Percentiles rank a stretch among this genome's conserved stretches.
Conservation (phyloP, 2,329 filamentous ascomycete genomes). For the Clonostachys rosea region DNA sequence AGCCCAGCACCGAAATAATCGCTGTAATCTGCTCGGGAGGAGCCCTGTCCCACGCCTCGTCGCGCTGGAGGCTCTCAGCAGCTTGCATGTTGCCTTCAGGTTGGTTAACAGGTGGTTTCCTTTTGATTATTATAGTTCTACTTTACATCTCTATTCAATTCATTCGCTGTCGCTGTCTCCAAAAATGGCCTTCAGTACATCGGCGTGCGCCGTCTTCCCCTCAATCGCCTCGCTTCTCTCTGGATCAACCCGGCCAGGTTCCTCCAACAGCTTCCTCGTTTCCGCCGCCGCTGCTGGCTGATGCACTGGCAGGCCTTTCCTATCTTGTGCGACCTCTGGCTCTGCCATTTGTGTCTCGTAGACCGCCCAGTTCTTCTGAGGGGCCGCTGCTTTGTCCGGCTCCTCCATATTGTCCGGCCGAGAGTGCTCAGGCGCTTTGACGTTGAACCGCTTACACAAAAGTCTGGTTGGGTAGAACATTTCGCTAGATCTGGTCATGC, state of each 20-base stretch:
- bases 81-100: no score
- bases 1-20: no score
- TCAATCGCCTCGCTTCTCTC: conserved; percentile 68
- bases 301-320: conserved; percentile 2
- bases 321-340: neutral
- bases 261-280: neutral
- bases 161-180: conserved; percentile 74
- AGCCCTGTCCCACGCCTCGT: no score
- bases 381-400: conserved; percentile 4
- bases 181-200: conserved; percentile 89
- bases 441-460: conserved; percentile 91
- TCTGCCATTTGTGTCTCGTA: neutral
- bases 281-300: neutral
- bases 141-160: neutral
- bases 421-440: conserved; percentile 70
- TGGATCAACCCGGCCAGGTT: conserved; percentile 51
- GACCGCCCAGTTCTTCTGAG: conserved; percentile 2
- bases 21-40: no score
- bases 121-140: no score
- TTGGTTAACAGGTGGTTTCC: no score
- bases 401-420: conserved; percentile 35
- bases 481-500: conserved; percentile 68
- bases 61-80: no score
- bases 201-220: conserved; percentile 68
- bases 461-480: conserved; percentile 79